These are phyloP conservation scores for Pseudocercospora macadamiae DNA, from an alignment of 2,329 filamentous ascomycete genomes.

Conservation along the genomic window DNA sequence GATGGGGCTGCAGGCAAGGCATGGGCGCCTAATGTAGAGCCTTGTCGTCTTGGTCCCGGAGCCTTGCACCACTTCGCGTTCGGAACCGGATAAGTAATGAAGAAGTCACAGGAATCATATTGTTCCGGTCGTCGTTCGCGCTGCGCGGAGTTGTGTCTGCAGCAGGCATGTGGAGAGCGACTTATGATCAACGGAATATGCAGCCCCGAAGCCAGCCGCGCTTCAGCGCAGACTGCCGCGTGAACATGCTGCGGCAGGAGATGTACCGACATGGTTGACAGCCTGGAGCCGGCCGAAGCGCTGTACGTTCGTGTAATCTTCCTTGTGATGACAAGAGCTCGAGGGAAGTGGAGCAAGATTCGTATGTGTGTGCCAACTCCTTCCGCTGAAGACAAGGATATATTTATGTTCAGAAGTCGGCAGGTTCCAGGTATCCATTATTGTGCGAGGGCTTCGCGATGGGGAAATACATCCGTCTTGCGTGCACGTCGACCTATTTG, in stretches of 20 bases:
- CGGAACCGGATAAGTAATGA: slow-evolving; percentile 10
- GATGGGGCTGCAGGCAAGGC: background rate
- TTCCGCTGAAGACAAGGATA: background rate
- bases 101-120: slow-evolving; percentile 1
- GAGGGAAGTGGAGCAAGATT: background rate
- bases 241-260: slow-evolving; percentile 2
- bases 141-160: background rate
- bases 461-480: background rate
- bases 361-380: background rate
- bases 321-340: background rate
- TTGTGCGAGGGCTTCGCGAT: slow-evolving; percentile 5
- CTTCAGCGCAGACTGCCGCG: slow-evolving; percentile 6
- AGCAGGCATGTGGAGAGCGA: background rate
- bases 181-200: background rate
- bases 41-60: background rate
- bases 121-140: background rate
- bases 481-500: background rate
- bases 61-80: slow-evolving; percentile 7
- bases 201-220: slow-evolving; percentile 4
- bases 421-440: background rate
- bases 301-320: slow-evolving; percentile 3
- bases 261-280: slow-evolving; percentile 14
- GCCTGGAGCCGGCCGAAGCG: slow-evolving; percentile 11
- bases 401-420: background rate
- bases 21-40: background rate